A percentile compares a stretch with the other conserved stretches of the same genome.
These are phyloP conservation scores for Colletotrichum cuscutae DNA, from an alignment of 2,329 filamentous ascomycete species.

Conservation along the genomic window DNA sequence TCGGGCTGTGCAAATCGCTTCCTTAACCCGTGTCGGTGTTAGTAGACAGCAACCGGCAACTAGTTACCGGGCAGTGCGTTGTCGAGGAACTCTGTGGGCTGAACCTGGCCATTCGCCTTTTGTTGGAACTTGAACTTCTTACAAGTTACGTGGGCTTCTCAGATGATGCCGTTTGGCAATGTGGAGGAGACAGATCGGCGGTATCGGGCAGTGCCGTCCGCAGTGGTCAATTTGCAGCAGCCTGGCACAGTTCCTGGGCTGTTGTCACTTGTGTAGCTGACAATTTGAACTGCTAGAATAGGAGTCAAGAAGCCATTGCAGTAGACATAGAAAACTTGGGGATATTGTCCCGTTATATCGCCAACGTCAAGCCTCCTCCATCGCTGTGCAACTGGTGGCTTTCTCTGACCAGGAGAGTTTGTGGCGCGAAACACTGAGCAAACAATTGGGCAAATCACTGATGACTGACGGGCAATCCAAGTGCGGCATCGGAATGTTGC, in stretches of 20 bases:
- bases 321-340: not conserved
- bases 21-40: slow-evolving; percentile 4
- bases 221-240: not conserved
- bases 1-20: slow-evolving; percentile 9
- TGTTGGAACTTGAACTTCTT: not conserved
- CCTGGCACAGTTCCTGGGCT: not conserved
- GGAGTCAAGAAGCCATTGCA: not conserved
- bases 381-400: not conserved
- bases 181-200: slow-evolving; percentile 5
- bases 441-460: not conserved
- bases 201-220: slow-evolving; percentile 3
- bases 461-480: not conserved
- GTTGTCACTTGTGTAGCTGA: not conserved
- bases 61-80: not conserved
- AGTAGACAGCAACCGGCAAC: not conserved
- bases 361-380: not conserved
- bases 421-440: not conserved
- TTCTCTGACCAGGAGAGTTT: not conserved
- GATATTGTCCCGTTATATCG: not conserved
- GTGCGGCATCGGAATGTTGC: slow-evolving; percentile 16
- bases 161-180: slow-evolving; percentile 7
- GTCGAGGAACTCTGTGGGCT: not conserved
- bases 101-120: not conserved
- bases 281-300: not conserved
- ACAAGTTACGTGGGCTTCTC: slow-evolving; percentile 14